These are phyloP conservation scores for Teunomyces stri DNA, from an alignment of 805 yeast species.

Conservation along the genomic window DNA sequence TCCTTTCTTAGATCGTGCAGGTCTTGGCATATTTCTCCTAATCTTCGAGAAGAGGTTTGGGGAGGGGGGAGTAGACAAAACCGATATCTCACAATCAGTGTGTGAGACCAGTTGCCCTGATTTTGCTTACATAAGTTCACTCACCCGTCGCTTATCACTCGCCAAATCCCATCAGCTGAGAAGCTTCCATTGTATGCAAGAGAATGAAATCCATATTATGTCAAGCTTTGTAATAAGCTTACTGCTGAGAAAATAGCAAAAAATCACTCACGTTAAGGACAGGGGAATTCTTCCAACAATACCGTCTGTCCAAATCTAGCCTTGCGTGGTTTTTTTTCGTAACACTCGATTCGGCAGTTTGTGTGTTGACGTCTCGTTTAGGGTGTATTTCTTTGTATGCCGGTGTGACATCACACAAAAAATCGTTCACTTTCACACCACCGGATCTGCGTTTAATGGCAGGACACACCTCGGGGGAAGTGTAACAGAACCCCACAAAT, in stretches of 20 bases:
- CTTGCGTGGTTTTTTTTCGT: not conserved
- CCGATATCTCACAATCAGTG: not conserved
- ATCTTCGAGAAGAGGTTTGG: not conserved
- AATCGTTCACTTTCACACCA: not conserved
- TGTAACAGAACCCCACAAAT: slow-evolving; percentile 3
- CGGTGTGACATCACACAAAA: slow-evolving; percentile 2
- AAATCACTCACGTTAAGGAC: too few species aligned
- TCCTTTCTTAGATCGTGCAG: slow-evolving; percentile 21
- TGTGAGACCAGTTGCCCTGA: not conserved
- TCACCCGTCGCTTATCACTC: too few species aligned
- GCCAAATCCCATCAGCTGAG: too few species aligned
- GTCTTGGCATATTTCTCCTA: not conserved
- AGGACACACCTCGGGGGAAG: not conserved
- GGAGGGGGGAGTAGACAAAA: too few species aligned
- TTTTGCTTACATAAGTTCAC: not conserved
- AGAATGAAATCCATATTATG: too few species aligned
- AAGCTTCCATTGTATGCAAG: too few species aligned
- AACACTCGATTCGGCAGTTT: not conserved
- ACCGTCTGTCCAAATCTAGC: not conserved
- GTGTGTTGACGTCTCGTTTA: not conserved
- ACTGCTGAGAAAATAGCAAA: too few species aligned
- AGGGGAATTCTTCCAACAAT: too few species aligned
- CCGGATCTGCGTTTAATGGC: not conserved
- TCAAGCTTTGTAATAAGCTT: too few species aligned
- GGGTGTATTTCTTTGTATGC: not conserved